Evolutionary conservation across 2,329 filamentous ascomycete species (phyloP).

Genomic region (Phyllosticta citribraziliensis): DNA sequence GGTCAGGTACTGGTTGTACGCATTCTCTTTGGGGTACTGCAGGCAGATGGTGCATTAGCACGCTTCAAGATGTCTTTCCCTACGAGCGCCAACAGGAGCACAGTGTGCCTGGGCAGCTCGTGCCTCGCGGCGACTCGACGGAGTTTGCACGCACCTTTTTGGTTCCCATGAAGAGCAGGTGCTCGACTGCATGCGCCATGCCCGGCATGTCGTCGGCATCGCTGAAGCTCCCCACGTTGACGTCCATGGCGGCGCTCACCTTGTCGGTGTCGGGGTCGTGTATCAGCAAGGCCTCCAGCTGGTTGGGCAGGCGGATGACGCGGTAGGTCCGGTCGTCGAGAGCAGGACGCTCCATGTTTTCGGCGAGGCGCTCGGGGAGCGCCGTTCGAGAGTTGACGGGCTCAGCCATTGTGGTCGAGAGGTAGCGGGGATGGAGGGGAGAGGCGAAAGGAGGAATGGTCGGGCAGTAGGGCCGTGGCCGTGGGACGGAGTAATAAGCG

Average conservation of each 20-base stretch:
- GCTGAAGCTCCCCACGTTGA: conserved; percentile 92
- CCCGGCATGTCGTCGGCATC: conserved; percentile 86
- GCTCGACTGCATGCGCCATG: conserved; percentile 92
- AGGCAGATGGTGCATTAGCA: conserved; percentile 1
- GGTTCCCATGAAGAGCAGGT: conserved; percentile 96
- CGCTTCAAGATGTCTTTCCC: not conserved
- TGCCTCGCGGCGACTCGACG: not conserved
- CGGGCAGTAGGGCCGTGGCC: not conserved
- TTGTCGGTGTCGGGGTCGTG: conserved; percentile 95
- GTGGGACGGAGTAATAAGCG: not conserved
- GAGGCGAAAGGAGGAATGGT: not conserved
- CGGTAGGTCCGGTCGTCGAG: conserved; percentile 82
- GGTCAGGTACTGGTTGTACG: conserved; percentile 87
- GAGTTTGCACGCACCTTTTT: conserved; percentile 55
- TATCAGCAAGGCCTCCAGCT: conserved; percentile 83
- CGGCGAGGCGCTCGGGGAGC: conserved; percentile 37
- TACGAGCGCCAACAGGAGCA: not conserved
- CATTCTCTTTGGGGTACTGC: conserved; percentile 85
- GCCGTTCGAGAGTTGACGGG: conserved; percentile 6
- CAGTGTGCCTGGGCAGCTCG: not conserved
- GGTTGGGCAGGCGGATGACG: conserved; percentile 74
- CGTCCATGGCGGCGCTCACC: conserved; percentile 87
- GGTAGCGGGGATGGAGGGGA: not conserved
- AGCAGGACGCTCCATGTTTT: conserved; percentile 69
- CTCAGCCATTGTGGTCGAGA: conserved; percentile 14